Percentiles rank a stretch among this genome's conserved stretches.
phyloP scores from a whole-genome alignment of 805 yeast species.

The Brettanomyces custersianus region DNA sequence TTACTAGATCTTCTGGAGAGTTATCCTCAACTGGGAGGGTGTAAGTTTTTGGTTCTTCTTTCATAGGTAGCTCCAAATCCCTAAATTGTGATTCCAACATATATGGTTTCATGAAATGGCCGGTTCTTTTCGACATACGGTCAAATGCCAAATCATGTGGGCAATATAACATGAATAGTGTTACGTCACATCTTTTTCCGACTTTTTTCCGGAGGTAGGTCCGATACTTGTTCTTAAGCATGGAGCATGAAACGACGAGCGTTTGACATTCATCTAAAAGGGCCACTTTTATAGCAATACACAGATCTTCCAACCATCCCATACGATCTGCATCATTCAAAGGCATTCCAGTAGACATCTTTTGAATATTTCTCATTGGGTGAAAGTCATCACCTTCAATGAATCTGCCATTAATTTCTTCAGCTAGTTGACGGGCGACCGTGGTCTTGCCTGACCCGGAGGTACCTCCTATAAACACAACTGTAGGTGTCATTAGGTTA shows the following conservation, averaged over 20 bases:
- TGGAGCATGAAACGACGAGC: constrained; percentile 79
- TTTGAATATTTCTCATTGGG: constrained; percentile 58
- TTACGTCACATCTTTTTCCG: constrained; percentile 11
- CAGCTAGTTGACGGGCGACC: constrained; percentile 46
- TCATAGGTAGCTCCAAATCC: constrained; percentile 60
- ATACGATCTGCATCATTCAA: constrained; percentile 85
- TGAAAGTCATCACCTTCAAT: constrained; percentile 85
- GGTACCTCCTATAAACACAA: constrained; percentile 77
- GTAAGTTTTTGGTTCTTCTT: constrained; percentile 12
- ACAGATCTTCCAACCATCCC: constrained; percentile 74
- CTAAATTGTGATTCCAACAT: constrained; percentile 78
- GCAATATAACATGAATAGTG: constrained; percentile 62
- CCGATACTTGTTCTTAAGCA: constrained; percentile 69
- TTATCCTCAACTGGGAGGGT: too few species aligned
- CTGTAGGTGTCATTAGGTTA: constrained; percentile 1
- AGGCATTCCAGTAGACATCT: constrained; percentile 78
- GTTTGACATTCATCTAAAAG: too few species aligned
- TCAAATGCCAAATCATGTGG: constrained; percentile 47
- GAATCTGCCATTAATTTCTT: constrained; percentile 40
- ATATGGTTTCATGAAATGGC: constrained; percentile 80
- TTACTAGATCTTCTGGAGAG: too few species aligned
- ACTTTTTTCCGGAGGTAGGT: constrained; percentile 36
- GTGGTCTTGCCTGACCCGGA: constrained; percentile 95
- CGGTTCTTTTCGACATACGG: constrained; percentile 56
- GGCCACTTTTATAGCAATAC: too few species aligned